Conservation (phyloP, 2,329 filamentous ascomycete genomes). For the Mycosphaerelloides madeirae region DNA sequence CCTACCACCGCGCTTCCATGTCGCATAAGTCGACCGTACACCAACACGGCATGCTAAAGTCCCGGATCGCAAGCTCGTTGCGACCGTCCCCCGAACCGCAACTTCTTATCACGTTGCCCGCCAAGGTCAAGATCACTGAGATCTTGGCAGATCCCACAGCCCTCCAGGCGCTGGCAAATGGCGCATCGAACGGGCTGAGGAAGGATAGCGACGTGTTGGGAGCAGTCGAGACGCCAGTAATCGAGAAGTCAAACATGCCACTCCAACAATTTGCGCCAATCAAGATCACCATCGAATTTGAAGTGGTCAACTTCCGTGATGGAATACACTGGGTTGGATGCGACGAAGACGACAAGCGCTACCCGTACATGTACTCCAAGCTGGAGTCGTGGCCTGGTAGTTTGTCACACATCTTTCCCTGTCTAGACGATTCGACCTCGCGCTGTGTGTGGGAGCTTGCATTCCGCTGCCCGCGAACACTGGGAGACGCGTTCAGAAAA, state of each 20-base stretch:
- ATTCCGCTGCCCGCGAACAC: constrained; percentile 76
- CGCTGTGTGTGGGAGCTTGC: constrained; percentile 84
- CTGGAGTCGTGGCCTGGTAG: constrained; percentile 74
- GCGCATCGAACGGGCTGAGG: constrained; percentile 34
- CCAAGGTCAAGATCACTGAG: constrained; percentile 58
- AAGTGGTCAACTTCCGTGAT: constrained; percentile 69
- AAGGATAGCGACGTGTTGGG: constrained; percentile 33
- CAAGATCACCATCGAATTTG: constrained; percentile 69
- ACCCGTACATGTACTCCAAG: constrained; percentile 86
- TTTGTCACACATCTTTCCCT: constrained; percentile 85
- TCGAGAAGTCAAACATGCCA: constrained; percentile 25
- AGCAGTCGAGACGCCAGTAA: constrained; percentile 26
- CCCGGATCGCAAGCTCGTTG: constrained; percentile 58
- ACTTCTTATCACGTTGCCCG: constrained; percentile 56
- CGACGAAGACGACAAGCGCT: constrained; percentile 71
- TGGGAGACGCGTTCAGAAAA: constrained; percentile 65
- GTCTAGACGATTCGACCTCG: constrained; percentile 77
- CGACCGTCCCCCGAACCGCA: constrained; percentile 52
- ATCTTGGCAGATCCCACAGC: constrained; percentile 44
- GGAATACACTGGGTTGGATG: constrained; percentile 89
- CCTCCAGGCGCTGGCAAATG: constrained; percentile 37
- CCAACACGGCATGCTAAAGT: constrained; percentile 73
- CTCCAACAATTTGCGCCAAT: constrained; percentile 54
- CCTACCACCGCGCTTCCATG: constrained; percentile 61
- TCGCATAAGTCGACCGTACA: constrained; percentile 59